Evolutionary conservation across 441 rosid species (phyloP).

Genomic region (Omphalea diandra): DNA sequence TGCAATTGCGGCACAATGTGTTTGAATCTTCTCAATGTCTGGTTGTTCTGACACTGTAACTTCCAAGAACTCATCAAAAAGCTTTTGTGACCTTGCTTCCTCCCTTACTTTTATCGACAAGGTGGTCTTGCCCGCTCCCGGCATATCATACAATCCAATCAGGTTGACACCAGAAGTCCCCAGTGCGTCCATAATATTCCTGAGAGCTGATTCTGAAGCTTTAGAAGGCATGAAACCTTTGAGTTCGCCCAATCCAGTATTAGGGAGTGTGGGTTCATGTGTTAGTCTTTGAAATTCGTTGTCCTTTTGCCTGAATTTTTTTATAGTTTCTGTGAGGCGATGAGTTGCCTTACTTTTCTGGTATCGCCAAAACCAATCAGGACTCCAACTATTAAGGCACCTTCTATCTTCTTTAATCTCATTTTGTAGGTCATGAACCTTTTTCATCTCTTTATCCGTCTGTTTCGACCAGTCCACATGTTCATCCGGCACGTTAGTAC

Average conservation of each 20-base stretch:
- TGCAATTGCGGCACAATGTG: neutral
- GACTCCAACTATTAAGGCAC: neutral
- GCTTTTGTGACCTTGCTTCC: neutral
- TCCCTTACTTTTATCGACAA: neutral
- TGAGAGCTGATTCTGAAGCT: neutral
- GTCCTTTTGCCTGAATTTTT: neutral
- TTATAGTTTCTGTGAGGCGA: neutral
- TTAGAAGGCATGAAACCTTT: neutral
- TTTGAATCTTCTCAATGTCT: neutral
- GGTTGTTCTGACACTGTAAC: neutral
- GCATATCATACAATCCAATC: constrained; percentile 10
- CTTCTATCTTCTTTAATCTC: neutral
- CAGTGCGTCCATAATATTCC: neutral
- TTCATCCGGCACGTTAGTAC: neutral
- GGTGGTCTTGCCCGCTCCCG: neutral
- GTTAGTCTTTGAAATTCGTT: neutral
- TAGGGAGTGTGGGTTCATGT: neutral
- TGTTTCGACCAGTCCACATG: neutral
- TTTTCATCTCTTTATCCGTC: neutral
- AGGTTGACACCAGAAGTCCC: neutral
- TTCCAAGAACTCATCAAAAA: constrained; percentile 8
- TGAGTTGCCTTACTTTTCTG: neutral
- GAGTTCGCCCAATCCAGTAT: neutral
- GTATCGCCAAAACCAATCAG: neutral
- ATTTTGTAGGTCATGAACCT: neutral